Evolutionary conservation across 129 eudicot genomes (phyloP).

Genomic region (Pseudognaphalium luteoalbum): DNA sequence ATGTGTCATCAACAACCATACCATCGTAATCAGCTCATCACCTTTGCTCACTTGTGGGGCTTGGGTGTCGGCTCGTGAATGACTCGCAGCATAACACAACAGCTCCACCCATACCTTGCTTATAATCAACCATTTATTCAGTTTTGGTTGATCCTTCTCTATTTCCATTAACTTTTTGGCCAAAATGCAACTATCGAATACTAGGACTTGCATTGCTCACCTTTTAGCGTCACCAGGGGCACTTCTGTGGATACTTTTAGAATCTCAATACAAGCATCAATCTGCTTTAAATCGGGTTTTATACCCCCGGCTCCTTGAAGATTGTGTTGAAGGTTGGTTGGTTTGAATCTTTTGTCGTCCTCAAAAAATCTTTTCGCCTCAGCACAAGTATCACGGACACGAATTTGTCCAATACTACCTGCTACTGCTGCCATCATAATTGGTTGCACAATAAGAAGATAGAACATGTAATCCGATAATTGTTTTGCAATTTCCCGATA

Average conservation of each 20-base stretch:
- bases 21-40: constrained; percentile 53
- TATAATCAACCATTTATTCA: constrained; percentile 42
- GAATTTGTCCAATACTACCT: constrained; percentile 48
- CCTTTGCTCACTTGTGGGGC: constrained; percentile 56
- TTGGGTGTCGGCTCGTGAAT: constrained; percentile 42
- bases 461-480: constrained; percentile 64
- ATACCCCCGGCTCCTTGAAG: not conserved
- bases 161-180: constrained; percentile 40
- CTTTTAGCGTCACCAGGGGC: constrained; percentile 40
- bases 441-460: constrained; percentile 65
- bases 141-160: not conserved
- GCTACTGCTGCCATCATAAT: constrained; percentile 60
- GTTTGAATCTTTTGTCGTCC: not conserved
- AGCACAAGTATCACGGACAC: constrained; percentile 55
- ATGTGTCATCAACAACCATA: constrained; percentile 65
- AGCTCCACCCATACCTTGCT: constrained; percentile 62
- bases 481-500: constrained; percentile 32
- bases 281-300: not conserved
- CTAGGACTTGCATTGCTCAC: constrained; percentile 40
- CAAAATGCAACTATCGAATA: constrained; percentile 47
- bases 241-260: constrained; percentile 20
- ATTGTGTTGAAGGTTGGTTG: not conserved
- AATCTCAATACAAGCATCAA: constrained; percentile 28
- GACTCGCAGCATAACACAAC: constrained; percentile 46
- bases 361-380: constrained; percentile 47